Evolutionary conservation across 78 protist species (phyloP).

Genomic region (Dictyostelium brefeldianum): DNA sequence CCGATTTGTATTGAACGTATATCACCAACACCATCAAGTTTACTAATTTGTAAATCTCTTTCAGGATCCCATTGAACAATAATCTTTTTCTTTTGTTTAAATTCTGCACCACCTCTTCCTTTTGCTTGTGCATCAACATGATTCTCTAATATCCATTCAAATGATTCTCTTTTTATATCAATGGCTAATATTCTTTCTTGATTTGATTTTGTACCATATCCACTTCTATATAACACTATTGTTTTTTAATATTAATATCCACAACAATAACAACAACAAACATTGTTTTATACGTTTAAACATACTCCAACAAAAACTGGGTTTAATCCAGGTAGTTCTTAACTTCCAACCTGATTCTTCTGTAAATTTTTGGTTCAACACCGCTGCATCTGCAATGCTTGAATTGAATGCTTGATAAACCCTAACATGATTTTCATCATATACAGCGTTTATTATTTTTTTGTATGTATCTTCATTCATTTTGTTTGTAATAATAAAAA

Average conservation of each 20-base stretch:
- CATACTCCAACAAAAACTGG: constrained; percentile 41
- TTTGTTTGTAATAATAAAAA: no score
- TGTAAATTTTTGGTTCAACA: constrained; percentile 22
- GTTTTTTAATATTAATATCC: not conserved
- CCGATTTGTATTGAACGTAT: constrained; percentile 55
- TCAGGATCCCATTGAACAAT: constrained; percentile 74
- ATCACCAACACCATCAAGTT: constrained; percentile 19
- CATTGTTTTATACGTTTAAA: not conserved
- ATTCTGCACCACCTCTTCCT: not conserved
- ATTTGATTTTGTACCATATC: constrained; percentile 14
- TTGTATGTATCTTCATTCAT: not conserved
- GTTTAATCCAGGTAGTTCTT: constrained; percentile 65
- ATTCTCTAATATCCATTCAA: constrained; percentile 47
- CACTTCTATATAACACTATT: constrained; percentile 41
- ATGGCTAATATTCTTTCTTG: constrained; percentile 58
- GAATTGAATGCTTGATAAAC: constrained; percentile 54
- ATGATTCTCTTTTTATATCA: constrained; percentile 22
- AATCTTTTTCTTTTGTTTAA: constrained; percentile 1
- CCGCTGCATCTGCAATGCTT: constrained; percentile 31
- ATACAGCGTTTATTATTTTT: constrained; percentile 40
- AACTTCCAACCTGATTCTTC: not conserved
- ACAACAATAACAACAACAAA: not conserved
- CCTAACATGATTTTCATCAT: constrained; percentile 3
- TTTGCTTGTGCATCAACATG: not conserved
- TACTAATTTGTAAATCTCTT: constrained; percentile 1